These are phyloP conservation scores for Fragaria iinumae DNA, from an alignment of 306 rosid genomes.

Conservation along the genomic window DNA sequence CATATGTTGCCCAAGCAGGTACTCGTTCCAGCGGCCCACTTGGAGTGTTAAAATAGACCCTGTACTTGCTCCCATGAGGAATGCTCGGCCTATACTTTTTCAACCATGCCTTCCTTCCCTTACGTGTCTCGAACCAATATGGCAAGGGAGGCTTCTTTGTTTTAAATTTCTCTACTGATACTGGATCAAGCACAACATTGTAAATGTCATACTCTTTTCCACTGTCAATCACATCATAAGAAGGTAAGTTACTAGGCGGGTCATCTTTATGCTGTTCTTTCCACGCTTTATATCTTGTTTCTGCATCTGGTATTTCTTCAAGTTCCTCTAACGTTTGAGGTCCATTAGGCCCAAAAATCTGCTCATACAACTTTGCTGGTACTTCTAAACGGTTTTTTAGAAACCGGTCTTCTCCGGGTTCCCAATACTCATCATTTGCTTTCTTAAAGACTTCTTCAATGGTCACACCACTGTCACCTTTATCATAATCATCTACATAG, in stretches of 20 bases:
- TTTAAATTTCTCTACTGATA: slow-evolving; percentile 54
- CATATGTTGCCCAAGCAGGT: slow-evolving; percentile 99
- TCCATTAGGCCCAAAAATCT: slow-evolving; percentile 95
- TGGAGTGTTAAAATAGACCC: slow-evolving; percentile 95
- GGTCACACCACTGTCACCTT: slow-evolving; percentile 89
- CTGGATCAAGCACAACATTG: slow-evolving; percentile 66
- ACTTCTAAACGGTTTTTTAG: slow-evolving; percentile 66
- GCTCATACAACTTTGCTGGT: slow-evolving; percentile 84
- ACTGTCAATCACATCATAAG: slow-evolving; percentile 65
- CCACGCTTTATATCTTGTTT: slow-evolving; percentile 86
- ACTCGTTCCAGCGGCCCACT: slow-evolving; percentile 85
- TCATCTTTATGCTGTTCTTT: slow-evolving; percentile 65
- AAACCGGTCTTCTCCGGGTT: slow-evolving; percentile 89
- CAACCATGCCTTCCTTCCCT: slow-evolving; percentile 94
- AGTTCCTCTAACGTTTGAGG: slow-evolving; percentile 84
- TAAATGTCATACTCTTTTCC: slow-evolving; percentile 84
- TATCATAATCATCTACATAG: slow-evolving; percentile 84
- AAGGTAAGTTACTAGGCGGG: slow-evolving; percentile 45
- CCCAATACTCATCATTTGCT: slow-evolving; percentile 87
- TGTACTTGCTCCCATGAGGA: slow-evolving; percentile 94
- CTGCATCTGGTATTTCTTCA: slow-evolving; percentile 81
- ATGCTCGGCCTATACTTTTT: slow-evolving; percentile 75
- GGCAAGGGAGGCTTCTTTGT: slow-evolving; percentile 69
- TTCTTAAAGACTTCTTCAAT: slow-evolving; percentile 75
- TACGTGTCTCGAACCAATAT: slow-evolving; percentile 92